Conservation (phyloP, 345 rosid species). For the Rhizophora mangle region DNA sequence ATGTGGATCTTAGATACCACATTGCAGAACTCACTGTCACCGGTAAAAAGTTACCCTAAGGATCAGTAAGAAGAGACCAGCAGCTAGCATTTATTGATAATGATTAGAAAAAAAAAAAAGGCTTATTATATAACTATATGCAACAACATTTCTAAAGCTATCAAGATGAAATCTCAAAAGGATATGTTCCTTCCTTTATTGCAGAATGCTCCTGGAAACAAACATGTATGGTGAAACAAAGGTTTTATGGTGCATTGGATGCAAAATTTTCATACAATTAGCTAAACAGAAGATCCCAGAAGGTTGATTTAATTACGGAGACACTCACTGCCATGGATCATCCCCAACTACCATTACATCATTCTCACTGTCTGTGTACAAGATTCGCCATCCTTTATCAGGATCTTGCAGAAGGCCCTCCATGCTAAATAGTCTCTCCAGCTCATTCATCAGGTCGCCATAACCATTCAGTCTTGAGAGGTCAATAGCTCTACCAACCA, state of each 20-base stretch:
- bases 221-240: background rate
- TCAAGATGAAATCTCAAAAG: no score
- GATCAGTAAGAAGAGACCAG: background rate
- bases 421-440: conserved; percentile 74
- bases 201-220: no score
- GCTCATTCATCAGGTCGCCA: conserved; percentile 62
- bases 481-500: conserved; percentile 91
- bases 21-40: conserved; percentile 72
- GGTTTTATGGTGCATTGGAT: background rate
- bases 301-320: background rate
- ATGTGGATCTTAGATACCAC: conserved; percentile 84
- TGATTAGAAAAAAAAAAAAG: no score
- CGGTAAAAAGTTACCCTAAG: background rate
- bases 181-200: no score
- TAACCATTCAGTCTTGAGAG: conserved; percentile 69
- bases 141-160: no score
- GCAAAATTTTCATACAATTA: background rate
- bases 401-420: conserved; percentile 76
- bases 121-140: no score
- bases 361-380: conserved; percentile 85
- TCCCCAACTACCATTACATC: conserved; percentile 96
- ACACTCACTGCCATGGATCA: conserved; percentile 92
- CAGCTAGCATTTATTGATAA: no score
- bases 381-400: conserved; percentile 75
- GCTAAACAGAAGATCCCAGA: conserved; percentile 1